Conservation (phyloP, 352 stramenopile genomes). For the Globisporangium apiculatum region DNA sequence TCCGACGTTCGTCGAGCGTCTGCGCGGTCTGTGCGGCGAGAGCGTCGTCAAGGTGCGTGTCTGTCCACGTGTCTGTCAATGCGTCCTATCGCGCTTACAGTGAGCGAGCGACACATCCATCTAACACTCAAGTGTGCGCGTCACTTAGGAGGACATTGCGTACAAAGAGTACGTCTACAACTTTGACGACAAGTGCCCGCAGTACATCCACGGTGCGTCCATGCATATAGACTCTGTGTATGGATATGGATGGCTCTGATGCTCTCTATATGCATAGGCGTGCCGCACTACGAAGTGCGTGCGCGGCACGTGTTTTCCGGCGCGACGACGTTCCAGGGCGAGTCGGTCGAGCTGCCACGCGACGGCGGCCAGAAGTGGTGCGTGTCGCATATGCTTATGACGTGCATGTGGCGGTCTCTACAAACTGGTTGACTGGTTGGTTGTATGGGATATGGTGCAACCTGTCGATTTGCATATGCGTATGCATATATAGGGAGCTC, state of each 20-base stretch:
- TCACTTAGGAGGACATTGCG: constrained; percentile 64
- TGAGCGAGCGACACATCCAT: not conserved
- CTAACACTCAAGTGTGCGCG: not conserved
- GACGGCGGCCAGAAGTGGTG: constrained; percentile 81
- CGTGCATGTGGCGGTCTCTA: too few species aligned
- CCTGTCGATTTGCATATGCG: too few species aligned
- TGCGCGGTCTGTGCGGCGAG: constrained; percentile 68
- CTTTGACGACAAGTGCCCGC: constrained; percentile 82
- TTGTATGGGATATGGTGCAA: too few species aligned
- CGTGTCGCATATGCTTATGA: not conserved
- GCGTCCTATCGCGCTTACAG: too few species aligned
- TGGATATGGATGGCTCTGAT: not conserved
- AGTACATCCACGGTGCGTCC: constrained; percentile 68
- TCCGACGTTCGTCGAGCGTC: constrained; percentile 71
- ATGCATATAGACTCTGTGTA: not conserved
- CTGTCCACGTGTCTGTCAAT: not conserved
- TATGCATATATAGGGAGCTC: constrained; percentile 40
- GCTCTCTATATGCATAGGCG: constrained; percentile 19
- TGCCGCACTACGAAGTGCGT: constrained; percentile 78
- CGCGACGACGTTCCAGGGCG: constrained; percentile 73
- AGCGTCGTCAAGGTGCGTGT: constrained; percentile 66
- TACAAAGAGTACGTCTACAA: constrained; percentile 89
- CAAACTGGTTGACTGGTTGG: too few species aligned
- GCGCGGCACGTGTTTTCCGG: constrained; percentile 78
- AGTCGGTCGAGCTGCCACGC: constrained; percentile 64